Evolutionary conservation across 768 basidiomycete genomes (phyloP).

Genomic region (Pulveroboletus sp.): DNA sequence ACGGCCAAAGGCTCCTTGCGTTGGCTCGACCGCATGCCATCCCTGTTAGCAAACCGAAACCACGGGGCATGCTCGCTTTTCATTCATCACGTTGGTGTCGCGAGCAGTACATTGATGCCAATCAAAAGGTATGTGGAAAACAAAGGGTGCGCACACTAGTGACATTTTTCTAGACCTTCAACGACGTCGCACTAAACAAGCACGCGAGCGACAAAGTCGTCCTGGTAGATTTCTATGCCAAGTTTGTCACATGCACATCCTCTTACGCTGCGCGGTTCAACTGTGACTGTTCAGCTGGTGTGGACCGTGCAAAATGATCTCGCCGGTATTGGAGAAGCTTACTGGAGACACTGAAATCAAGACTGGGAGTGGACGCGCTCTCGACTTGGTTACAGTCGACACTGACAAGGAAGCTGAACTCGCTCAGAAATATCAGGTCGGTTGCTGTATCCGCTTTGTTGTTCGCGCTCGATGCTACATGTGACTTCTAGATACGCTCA

Average conservation of each 20-base stretch:
- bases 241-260: constrained; percentile 45
- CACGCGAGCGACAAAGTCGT: constrained; percentile 49
- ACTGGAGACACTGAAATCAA: constrained; percentile 42
- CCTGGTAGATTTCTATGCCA: constrained; percentile 79
- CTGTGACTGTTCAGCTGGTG: constrained; percentile 59
- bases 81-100: constrained; percentile 36
- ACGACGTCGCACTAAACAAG: constrained; percentile 27
- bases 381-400: constrained; percentile 76
- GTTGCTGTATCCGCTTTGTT: background rate
- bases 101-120: constrained; percentile 45
- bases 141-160: background rate
- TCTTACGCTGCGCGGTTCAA: constrained; percentile 1
- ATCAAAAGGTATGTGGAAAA: constrained; percentile 36
- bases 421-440: constrained; percentile 49
- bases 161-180: constrained; percentile 32
- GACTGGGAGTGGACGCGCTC: constrained; percentile 50
- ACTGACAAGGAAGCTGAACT: constrained; percentile 52
- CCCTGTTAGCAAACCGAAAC: constrained; percentile 22
- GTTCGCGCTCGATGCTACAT: background rate
- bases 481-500: constrained; percentile 53
- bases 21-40: constrained; percentile 5
- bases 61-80: constrained; percentile 27
- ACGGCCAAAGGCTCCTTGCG: constrained; percentile 2
- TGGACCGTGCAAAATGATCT: constrained; percentile 67
- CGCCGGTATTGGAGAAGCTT: constrained; percentile 66